phyloP scores from a whole-genome alignment of 2,329 filamentous ascomycete genomes.

The Apiospora koreana region DNA sequence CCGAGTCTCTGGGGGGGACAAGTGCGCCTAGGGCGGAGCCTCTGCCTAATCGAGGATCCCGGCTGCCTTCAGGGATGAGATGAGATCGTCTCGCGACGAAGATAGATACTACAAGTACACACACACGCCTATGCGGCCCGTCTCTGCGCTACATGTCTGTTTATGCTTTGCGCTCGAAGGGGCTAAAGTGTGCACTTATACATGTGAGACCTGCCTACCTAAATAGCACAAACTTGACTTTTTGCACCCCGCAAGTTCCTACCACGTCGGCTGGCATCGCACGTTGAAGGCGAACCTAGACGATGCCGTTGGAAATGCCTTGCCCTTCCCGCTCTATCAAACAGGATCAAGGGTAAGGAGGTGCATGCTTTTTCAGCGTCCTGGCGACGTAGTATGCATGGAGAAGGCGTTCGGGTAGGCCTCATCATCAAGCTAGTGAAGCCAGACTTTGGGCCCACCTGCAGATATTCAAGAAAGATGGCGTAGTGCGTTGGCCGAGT shows the following conservation, averaged over 20 bases:
- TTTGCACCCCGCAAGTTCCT: background rate
- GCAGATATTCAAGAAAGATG: background rate
- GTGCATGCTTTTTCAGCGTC: background rate
- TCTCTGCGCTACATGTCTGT: background rate
- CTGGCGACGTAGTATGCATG: background rate
- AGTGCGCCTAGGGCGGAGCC: background rate
- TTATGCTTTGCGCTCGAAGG: background rate
- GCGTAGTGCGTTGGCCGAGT: background rate
- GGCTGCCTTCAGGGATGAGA: background rate
- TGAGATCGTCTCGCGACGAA: too few relatives aligned
- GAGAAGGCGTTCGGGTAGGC: background rate
- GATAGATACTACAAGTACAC: too few relatives aligned
- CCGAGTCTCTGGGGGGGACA: background rate
- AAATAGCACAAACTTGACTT: background rate
- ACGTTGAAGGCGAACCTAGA: background rate
- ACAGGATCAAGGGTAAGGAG: background rate
- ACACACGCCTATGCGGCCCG: too few relatives aligned
- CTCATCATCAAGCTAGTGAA: background rate
- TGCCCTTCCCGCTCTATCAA: background rate
- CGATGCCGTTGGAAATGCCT: background rate
- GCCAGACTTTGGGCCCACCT: background rate
- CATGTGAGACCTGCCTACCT: background rate
- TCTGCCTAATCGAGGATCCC: background rate
- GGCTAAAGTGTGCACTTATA: background rate
- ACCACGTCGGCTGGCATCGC: background rate